These are phyloP conservation scores for Rhododendron simsii DNA, from an alignment of 148 eudicot species.

Conservation along the genomic window DNA sequence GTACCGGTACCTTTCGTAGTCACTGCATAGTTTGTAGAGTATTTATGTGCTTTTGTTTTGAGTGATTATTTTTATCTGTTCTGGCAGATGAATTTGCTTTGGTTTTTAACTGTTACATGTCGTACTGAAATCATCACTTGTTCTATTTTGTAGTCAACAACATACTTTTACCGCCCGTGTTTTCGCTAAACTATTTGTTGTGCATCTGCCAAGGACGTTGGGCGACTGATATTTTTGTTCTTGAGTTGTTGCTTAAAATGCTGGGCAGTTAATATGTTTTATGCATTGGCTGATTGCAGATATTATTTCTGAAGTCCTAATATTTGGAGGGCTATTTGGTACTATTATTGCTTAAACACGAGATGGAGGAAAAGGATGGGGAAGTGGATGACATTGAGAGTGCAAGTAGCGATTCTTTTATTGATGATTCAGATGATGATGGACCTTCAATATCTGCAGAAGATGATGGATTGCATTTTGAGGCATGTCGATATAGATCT, in stretches of 20 bases:
- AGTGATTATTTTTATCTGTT: neutral
- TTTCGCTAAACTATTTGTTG: neutral
- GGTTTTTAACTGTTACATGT: neutral
- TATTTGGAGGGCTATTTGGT: neutral
- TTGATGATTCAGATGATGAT: constrained; percentile 35
- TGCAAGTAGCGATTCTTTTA: constrained; percentile 37
- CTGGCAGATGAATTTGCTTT: neutral
- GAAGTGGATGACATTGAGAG: constrained; percentile 32
- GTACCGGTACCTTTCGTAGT: neutral
- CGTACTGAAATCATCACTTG: neutral
- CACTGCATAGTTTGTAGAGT: neutral
- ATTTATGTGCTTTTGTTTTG: neutral
- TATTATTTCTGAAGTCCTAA: constrained; percentile 4
- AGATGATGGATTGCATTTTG: constrained; percentile 34
- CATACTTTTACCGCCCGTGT: neutral
- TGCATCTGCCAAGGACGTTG: neutral
- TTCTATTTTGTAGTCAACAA: neutral
- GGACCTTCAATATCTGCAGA: constrained; percentile 28
- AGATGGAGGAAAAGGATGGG: constrained; percentile 26
- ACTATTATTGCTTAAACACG: neutral
- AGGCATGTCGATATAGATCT: constrained; percentile 38
- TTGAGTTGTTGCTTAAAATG: constrained; percentile 4
- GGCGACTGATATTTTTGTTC: neutral
- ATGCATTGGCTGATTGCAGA: neutral
- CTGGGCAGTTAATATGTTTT: neutral